These are phyloP conservation scores for Aspergillus chevalieri DNA, from an alignment of 2,329 filamentous ascomycete genomes.

Conservation along the genomic window DNA sequence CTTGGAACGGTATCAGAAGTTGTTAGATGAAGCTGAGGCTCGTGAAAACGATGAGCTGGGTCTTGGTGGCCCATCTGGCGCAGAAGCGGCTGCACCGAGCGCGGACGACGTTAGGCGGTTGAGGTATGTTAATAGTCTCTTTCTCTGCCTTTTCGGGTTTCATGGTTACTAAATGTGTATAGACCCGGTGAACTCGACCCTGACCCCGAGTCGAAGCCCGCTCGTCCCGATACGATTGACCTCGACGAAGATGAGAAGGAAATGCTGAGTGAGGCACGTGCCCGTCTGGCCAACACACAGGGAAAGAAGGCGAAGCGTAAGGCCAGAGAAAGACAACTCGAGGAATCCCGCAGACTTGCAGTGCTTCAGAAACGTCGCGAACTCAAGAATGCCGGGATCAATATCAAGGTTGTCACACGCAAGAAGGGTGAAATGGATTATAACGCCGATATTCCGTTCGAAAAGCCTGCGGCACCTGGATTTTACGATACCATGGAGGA, in stretches of 20 bases:
- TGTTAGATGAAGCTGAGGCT: constrained; percentile 91
- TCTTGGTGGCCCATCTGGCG: constrained; percentile 71
- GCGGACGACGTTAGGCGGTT: constrained; percentile 87
- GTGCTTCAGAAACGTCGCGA: constrained; percentile 91
- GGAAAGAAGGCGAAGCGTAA: constrained; percentile 99
- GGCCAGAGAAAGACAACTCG: constrained; percentile 87
- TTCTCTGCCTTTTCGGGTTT: constrained; percentile 3
- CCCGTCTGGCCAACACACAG: constrained; percentile 92
- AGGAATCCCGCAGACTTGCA: constrained; percentile 85
- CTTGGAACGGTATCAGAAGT: constrained; percentile 90
- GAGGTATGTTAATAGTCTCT: constrained; percentile 39
- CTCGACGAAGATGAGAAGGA: constrained; percentile 99
- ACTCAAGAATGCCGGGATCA: constrained; percentile 95
- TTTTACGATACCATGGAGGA: constrained; percentile 94
- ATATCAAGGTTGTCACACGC: constrained; percentile 85
- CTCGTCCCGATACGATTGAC: constrained; percentile 92
- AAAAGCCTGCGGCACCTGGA: constrained; percentile 79
- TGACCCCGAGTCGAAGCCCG: constrained; percentile 95
- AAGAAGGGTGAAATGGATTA: constrained; percentile 99
- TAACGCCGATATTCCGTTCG: constrained; percentile 97
- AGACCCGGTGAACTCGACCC: constrained; percentile 87
- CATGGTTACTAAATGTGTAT: constrained; percentile 9
- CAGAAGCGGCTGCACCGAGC: constrained; percentile 77
- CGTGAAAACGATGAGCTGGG: constrained; percentile 75
- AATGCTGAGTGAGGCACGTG: constrained; percentile 96